Evolutionary conservation across 2,329 filamentous ascomycete genomes (phyloP).

Genomic region (Calonectria pseudoturangicola): DNA sequence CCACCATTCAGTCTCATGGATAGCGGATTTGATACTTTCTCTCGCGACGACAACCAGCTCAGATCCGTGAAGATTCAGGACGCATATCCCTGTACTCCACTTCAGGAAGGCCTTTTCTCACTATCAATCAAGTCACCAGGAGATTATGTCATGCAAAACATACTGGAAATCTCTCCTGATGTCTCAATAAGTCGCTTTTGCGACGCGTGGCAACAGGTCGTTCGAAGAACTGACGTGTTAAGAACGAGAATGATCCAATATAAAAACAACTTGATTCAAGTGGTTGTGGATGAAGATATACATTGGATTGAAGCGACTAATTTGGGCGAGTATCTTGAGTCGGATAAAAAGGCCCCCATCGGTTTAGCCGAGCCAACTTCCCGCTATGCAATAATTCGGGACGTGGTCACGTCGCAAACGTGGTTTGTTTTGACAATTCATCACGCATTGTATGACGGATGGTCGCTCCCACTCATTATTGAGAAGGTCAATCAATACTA

Average conservation of each 20-base stretch:
- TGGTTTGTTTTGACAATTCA: slow-evolving; percentile 54
- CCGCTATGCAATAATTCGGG: slow-evolving; percentile 36
- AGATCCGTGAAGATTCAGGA: slow-evolving; percentile 51
- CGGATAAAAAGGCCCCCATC: neutral
- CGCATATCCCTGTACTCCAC: slow-evolving; percentile 59
- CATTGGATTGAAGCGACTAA: slow-evolving; percentile 50
- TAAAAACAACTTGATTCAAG: slow-evolving; percentile 63
- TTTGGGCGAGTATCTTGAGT: slow-evolving; percentile 60
- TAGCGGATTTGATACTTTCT: neutral
- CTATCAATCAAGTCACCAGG: slow-evolving; percentile 55
- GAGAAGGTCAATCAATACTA: slow-evolving; percentile 28
- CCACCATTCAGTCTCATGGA: slow-evolving; percentile 59
- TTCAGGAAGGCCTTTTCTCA: slow-evolving; percentile 59
- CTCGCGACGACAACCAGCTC: neutral
- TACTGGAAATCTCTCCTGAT: slow-evolving; percentile 38
- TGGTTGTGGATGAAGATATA: slow-evolving; percentile 63
- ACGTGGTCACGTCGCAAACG: neutral
- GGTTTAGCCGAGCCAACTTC: neutral
- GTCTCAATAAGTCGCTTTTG: slow-evolving; percentile 35
- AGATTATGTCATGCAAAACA: slow-evolving; percentile 45
- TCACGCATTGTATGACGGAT: slow-evolving; percentile 55
- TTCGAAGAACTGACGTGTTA: slow-evolving; percentile 56
- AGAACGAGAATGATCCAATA: slow-evolving; percentile 68
- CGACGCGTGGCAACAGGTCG: slow-evolving; percentile 39
- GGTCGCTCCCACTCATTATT: slow-evolving; percentile 43